Conservation (phyloP, 2,329 filamentous ascomycete species). For the Exophiala phaeomuriformis region DNA sequence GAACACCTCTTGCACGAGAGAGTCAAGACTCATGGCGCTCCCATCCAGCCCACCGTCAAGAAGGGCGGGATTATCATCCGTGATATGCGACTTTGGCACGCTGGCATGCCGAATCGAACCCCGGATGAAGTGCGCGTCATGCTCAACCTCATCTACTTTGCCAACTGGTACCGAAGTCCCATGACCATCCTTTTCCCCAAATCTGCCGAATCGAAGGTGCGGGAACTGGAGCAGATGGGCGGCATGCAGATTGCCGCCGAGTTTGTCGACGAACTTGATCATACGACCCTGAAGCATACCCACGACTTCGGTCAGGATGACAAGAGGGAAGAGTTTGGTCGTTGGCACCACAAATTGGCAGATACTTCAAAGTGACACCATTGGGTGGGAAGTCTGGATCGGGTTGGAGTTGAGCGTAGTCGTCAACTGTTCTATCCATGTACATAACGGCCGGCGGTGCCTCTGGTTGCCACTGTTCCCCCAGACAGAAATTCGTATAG, state of each 20-base stretch:
- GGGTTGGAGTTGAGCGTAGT: neutral
- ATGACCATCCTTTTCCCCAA: constrained; percentile 10
- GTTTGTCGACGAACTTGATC: constrained; percentile 9
- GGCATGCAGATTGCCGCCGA: constrained; percentile 10
- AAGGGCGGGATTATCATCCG: constrained; percentile 51
- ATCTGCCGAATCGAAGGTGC: constrained; percentile 5
- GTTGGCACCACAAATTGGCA: constrained; percentile 8
- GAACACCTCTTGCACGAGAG: constrained; percentile 31
- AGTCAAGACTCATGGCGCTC: constrained; percentile 28
- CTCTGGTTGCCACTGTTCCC: no score
- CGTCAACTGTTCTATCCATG: no score
- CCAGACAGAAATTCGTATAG: no score
- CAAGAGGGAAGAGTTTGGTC: constrained; percentile 7
- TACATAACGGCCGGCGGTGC: no score
- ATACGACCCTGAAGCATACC: constrained; percentile 5
- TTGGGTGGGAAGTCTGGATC: neutral
- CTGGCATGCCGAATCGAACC: constrained; percentile 53
- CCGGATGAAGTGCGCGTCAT: constrained; percentile 47
- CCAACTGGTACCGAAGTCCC: constrained; percentile 15
- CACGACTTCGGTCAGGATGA: constrained; percentile 12
- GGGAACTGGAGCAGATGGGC: constrained; percentile 1
- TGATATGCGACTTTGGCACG: constrained; percentile 57
- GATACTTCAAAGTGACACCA: neutral
- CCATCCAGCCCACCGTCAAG: constrained; percentile 36
- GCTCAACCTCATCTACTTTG: constrained; percentile 33